Evolutionary conservation across 164 flowering plant genomes (phyloP).

Genomic region (Tetrastigma voinierianum): DNA sequence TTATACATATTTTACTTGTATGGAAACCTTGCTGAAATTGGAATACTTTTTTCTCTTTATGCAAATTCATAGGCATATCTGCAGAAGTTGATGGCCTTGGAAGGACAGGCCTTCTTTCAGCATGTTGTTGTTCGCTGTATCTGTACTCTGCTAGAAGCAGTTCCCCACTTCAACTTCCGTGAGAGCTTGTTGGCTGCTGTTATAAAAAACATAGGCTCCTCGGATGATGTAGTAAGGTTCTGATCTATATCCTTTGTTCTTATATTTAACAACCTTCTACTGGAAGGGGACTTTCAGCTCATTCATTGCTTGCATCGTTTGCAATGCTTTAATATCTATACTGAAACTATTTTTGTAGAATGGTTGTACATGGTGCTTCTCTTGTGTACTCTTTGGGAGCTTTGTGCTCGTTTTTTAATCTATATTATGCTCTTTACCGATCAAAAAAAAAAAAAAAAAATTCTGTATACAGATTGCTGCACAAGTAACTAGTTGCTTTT

Average conservation of each 20-base stretch:
- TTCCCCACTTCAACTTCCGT: conserved; percentile 86
- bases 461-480: too few species aligned
- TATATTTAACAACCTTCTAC: neutral
- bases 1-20: neutral
- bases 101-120: conserved; percentile 43
- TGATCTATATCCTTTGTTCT: neutral
- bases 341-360: too few species aligned
- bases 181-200: conserved; percentile 65
- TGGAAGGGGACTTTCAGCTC: neutral
- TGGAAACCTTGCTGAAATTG: neutral
- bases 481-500: too few species aligned
- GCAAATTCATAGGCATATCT: conserved; percentile 62
- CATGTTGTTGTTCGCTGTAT: conserved; percentile 75
- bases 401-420: too few species aligned
- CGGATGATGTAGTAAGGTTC: conserved; percentile 78
- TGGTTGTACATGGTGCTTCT: too few species aligned
- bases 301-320: neutral
- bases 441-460: too few species aligned
- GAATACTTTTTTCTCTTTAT: neutral
- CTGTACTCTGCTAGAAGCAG: conserved; percentile 84
- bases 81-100: conserved; percentile 65
- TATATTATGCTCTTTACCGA: too few species aligned
- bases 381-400: too few species aligned
- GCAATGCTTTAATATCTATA: neutral
- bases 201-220: conserved; percentile 59